Conservation (phyloP, 208 protist species). For the Wallacemonas sp. region DNA sequence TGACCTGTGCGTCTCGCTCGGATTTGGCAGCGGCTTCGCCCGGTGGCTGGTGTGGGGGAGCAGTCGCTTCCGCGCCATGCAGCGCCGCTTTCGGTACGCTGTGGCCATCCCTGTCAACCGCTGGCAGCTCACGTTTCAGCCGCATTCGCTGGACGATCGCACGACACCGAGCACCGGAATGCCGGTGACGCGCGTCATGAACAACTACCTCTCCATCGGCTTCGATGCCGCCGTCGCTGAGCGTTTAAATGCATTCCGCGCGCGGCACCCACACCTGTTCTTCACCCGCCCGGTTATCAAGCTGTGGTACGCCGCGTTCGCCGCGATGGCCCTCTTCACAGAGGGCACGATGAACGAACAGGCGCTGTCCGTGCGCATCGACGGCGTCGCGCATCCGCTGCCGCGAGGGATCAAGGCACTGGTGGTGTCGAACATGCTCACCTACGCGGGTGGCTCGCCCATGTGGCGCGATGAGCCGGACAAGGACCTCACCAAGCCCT, state of each 20-base stretch:
- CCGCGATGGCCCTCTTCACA: slow-evolving; percentile 34
- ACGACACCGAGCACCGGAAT: neutral
- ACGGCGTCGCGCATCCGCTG: slow-evolving; percentile 28
- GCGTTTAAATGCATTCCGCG: slow-evolving; percentile 41
- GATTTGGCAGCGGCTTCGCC: slow-evolving; percentile 61
- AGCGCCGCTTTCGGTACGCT: slow-evolving; percentile 26
- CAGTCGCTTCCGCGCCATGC: slow-evolving; percentile 30
- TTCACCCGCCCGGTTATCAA: slow-evolving; percentile 48
- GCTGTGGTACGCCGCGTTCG: slow-evolving; percentile 67
- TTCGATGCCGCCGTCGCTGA: slow-evolving; percentile 58
- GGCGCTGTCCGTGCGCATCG: slow-evolving; percentile 26
- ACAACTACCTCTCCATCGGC: slow-evolving; percentile 77
- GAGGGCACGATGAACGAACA: slow-evolving; percentile 18
- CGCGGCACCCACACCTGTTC: slow-evolving; percentile 38
- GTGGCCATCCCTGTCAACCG: slow-evolving; percentile 37
- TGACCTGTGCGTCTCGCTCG: slow-evolving; percentile 60
- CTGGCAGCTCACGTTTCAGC: slow-evolving; percentile 36
- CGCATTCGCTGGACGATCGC: neutral
- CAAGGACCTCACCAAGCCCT: slow-evolving; percentile 18
- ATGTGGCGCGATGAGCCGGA: slow-evolving; percentile 35
- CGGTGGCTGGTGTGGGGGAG: slow-evolving; percentile 42
- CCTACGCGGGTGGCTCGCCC: slow-evolving; percentile 57
- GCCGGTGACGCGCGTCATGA: slow-evolving; percentile 28
- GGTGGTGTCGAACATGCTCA: slow-evolving; percentile 57
- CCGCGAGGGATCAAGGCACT: slow-evolving; percentile 52